Base-by-base conservation (phyloP, 2,329 filamentous ascomycete species). In the Dendrostoma leiphaemia region DNA sequence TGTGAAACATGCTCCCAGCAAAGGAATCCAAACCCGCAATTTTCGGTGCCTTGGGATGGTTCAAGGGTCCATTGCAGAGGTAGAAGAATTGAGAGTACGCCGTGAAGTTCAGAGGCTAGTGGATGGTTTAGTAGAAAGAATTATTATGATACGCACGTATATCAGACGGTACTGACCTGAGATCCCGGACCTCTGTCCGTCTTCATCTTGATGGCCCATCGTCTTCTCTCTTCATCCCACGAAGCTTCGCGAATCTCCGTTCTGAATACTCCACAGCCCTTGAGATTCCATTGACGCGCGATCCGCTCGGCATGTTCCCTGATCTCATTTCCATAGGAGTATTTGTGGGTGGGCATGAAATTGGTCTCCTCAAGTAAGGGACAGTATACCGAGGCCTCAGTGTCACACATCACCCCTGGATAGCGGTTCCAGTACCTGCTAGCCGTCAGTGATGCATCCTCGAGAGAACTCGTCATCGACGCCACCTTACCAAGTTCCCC, bases 351-450 rank as follows among this genome's bases (percentile, higher is more conserved):
- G 0, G 83, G 84, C 63, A 84, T 75, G 61, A 83, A 84, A 0
- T 76, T 77, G 2, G 74, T 83, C 64, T 85, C 81, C 56, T 86
- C 82, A 2, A 86, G 71, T 12, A 84, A 65, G 3, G 82, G 82
- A 67, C 85, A 66, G 61, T 86, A 86, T n/a, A 75, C 71, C 60
- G 81, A 84, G 48, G 74, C 73, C 65, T 87, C 83, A 3, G 83
- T 68, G 60, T 87, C 83, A 62, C 82, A 86, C 59, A 72, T 71
- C 7, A 78, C 62, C 0, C 75, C 77, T 0, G 77, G 76, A 53
- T 78, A 81, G 0, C 75, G 66, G 56, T 79, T 79, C 53, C n/a
- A n/a, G n/a, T n/a, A n/a, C n/a, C n/a, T n/a, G n/a, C n/a, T n/a
- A n/a, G n/a, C n/a, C n/a, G n/a, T n/a, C n/a, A n/a, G n/a, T n/a